These are phyloP conservation scores for Penicillium cinerascens DNA, from an alignment of 495 filamentous ascomycete species.

Conservation along the genomic window DNA sequence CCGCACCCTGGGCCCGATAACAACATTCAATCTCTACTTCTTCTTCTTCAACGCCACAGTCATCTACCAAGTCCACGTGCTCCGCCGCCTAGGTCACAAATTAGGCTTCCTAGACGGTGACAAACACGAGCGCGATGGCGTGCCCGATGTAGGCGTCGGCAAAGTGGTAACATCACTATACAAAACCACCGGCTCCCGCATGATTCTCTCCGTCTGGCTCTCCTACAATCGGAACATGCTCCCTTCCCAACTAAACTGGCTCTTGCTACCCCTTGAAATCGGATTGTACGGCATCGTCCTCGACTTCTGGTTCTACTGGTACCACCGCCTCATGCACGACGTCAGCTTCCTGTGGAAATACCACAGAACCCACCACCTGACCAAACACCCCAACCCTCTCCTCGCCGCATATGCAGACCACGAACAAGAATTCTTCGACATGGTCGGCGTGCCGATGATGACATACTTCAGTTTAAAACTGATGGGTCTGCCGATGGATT, in stretches of 20 bases:
- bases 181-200: conserved; percentile 32
- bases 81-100: conserved; percentile 28
- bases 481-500: conserved; percentile 37
- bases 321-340: conserved; percentile 43
- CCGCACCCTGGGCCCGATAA: conserved; percentile 26
- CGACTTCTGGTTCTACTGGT: conserved; percentile 48
- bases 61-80: conserved; percentile 33
- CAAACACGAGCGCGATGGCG: conserved; percentile 30
- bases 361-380: conserved; percentile 44
- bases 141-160: conserved; percentile 28
- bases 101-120: conserved; percentile 32
- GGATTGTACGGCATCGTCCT: conserved; percentile 41
- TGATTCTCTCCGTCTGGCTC: conserved; percentile 25
- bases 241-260: conserved; percentile 47
- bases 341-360: conserved; percentile 39
- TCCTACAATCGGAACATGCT: conserved; percentile 21
- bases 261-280: conserved; percentile 36
- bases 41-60: conserved; percentile 34
- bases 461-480: conserved; percentile 31
- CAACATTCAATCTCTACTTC: conserved; percentile 38
- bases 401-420: conserved; percentile 43
- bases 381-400: conserved; percentile 42
- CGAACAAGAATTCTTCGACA: conserved; percentile 44
- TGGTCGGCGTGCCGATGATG: conserved; percentile 38
- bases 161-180: conserved; percentile 30